These are phyloP conservation scores for Xerocomus spinulosus DNA, from an alignment of 768 basidiomycete species.

Conservation along the genomic window DNA sequence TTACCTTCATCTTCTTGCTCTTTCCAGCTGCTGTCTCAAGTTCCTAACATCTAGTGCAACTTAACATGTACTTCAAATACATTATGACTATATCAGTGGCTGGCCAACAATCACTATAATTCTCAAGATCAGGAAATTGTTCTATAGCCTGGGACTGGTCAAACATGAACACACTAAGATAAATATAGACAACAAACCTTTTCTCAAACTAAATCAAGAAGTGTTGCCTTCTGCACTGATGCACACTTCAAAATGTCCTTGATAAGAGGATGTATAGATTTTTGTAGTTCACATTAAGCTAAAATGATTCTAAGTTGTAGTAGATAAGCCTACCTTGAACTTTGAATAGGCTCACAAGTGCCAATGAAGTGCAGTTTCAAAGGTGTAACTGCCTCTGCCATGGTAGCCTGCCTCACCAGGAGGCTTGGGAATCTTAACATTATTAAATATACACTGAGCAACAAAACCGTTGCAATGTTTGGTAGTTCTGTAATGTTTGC, in stretches of 20 bases:
- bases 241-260: slow-evolving; percentile 5
- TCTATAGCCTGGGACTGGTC: neutral
- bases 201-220: neutral
- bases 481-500: too few relatives aligned
- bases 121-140: slow-evolving; percentile 8
- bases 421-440: slow-evolving; percentile 24
- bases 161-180: neutral
- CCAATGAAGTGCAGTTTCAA: slow-evolving; percentile 20
- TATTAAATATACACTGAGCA: too few relatives aligned
- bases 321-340: slow-evolving; percentile 18
- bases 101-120: slow-evolving; percentile 7
- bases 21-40: too few relatives aligned
- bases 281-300: neutral
- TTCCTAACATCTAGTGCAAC: neutral
- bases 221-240: slow-evolving; percentile 1
- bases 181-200: neutral
- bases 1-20: too few relatives aligned
- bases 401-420: slow-evolving; percentile 20
- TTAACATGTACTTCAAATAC: slow-evolving; percentile 5
- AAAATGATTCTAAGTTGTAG: neutral
- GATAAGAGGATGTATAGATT: neutral
- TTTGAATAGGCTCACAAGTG: slow-evolving; percentile 7
- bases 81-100: slow-evolving; percentile 9
- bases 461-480: too few relatives aligned
- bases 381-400: slow-evolving; percentile 23